Evolutionary conservation across 768 basidiomycete species (phyloP), one percentile per base, ranked within the genome.

Genomic region (Lyophyllum semitale): DNA sequence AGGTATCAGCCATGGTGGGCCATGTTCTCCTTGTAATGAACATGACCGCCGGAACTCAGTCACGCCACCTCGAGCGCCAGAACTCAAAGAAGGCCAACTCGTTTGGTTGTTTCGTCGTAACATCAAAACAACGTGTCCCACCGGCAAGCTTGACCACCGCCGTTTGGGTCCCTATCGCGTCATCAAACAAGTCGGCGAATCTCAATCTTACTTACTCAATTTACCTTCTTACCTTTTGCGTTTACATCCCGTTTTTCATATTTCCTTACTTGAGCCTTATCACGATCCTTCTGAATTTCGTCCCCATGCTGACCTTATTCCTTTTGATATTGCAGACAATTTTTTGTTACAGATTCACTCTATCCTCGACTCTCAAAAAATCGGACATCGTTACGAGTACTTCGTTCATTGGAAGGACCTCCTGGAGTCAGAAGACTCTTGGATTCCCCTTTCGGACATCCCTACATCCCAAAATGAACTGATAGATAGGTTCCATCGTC

Each of bases 381-480:
- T 57, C 13, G 56, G 56, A 7, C 29, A 32, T 1, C 37, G 48
- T 6, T 58, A 27, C 30, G 52, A 58, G 13, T 58, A 58, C 12
- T 29, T 50, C 2, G 33, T 58, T 4, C 52, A 58, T 8, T 59
- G 58, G 54, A 4, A 25, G 1, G 23, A 57, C 23, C 50, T 35
- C 4, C 55, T 48, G 0, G 48, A 60, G 4, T 49, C 46, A 8
- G 55, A 60, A 30, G 32, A 60, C 32, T 60, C 55, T 0, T 60
- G 59, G 59, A 45, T 60, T 48, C 55, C 54, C 1, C 49, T 57
- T 12, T 56, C 54, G 9, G 48, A 60, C 2, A 55, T 59, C 9
- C 30, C 38, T 17, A 29, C 48, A 9, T 33, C 42, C 7, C 29
- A 30, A n/a, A 26, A 47, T n/a, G 30, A 59, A 41, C 1, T 13